Evolutionary conservation across 1,284 basidiomycete genomes (phyloP), one percentile per base, ranked within the genome.

Genomic region (Pisolithus thermaeus): DNA sequence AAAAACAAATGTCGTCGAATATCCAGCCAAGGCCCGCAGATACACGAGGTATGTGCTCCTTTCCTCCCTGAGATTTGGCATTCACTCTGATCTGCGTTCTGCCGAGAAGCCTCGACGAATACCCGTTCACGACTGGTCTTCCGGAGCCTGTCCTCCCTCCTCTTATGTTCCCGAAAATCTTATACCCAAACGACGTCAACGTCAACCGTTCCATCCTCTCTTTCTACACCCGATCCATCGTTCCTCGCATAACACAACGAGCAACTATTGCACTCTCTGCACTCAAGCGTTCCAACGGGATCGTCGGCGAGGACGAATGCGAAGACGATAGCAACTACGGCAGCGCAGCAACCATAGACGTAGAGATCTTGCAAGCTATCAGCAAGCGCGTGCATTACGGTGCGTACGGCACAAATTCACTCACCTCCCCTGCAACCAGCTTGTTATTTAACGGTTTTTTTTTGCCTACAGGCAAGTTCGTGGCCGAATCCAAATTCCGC

Each of bases 251-350:
- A 61, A 90, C 92, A 7, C 75, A 77, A 41, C 78, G 75, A 16
- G 81, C 88, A 12, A 88, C 87, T 0, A 67, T 81, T 36, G 63
- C 73, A 20, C 73, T 89, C 32, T 79, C 84, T 16, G 73, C 79
- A 4, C 69, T 71, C 51, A 88, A 85, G 61, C 81, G 83, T 32
- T 77, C 80, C 2, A 73, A 74, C 42, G 87, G 86, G n/a, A 80
- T 87, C 58, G 63, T 67, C 12, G 84, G 81, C 3, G 81, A 81
- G 56, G 79, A 75, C 44, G 84, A 85, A 62, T 79, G 76, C 62
- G 83, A 90, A 60, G 92, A 96, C 67, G 93, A 96, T 61, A 93
- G 93, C n/a, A 98, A 99, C 70, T 97, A 99, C 67, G 97, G 97
- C 25, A 92, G 88, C 61, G 86, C 94, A 0, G 93, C 94, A 0